phyloP scores from a whole-genome alignment of 805 yeast species.

The Yamadazyma sp. region DNA sequence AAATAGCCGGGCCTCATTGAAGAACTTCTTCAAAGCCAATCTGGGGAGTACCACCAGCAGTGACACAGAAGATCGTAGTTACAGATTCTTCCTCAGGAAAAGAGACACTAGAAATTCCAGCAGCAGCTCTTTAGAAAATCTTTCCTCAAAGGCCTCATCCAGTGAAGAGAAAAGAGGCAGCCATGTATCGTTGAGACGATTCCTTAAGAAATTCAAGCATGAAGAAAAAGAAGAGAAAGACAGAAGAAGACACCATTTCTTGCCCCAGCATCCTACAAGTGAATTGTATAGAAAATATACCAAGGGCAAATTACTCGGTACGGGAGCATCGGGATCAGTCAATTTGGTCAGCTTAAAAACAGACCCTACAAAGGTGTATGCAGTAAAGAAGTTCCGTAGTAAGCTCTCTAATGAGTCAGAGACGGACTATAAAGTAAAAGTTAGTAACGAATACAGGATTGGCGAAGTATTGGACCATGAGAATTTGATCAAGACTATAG shows the following conservation, averaged over 20 bases:
- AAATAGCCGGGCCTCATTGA: constrained; percentile 10
- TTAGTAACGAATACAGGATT: constrained; percentile 77
- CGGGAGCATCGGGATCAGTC: constrained; percentile 97
- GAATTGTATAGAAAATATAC: constrained; percentile 51
- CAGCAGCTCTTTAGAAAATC: constrained; percentile 13
- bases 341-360: constrained; percentile 63
- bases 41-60: constrained; percentile 5
- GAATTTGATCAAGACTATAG: constrained; percentile 79
- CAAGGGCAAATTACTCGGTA: constrained; percentile 72
- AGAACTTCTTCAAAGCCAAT: constrained; percentile 13
- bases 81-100: constrained; percentile 15
- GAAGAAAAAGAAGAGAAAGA: constrained; percentile 14
- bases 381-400: constrained; percentile 82
- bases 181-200: constrained; percentile 45
- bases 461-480: constrained; percentile 74
- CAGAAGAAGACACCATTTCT: constrained; percentile 11
- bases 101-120: constrained; percentile 14
- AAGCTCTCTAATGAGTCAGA: constrained; percentile 61
- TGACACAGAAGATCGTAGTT: constrained; percentile 9
- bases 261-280: constrained; percentile 21
- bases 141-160: constrained; percentile 12
- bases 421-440: constrained; percentile 71
- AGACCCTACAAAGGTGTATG: constrained; percentile 57
- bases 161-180: constrained; percentile 17
- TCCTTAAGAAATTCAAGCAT: constrained; percentile 48